phyloP scores from a whole-genome alignment of 495 filamentous ascomycete genomes.

The Lasiosphaeriaceae sp. region DNA sequence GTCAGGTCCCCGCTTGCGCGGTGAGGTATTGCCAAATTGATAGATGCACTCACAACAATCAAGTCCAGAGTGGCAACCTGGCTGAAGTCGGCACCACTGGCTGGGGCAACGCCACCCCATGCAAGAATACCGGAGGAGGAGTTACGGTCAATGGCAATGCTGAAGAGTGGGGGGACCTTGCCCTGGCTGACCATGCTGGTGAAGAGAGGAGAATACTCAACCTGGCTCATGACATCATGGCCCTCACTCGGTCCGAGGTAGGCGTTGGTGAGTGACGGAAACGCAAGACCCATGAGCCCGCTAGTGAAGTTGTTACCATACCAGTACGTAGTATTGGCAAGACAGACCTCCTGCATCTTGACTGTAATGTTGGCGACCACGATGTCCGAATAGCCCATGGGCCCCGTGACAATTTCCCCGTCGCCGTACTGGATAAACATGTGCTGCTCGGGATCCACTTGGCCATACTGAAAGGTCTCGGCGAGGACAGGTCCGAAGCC shows the following conservation, averaged over 20 bases:
- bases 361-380: slow-evolving; percentile 53
- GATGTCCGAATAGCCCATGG: slow-evolving; percentile 55
- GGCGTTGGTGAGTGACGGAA: slow-evolving; percentile 50
- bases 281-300: slow-evolving; percentile 61
- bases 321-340: slow-evolving; percentile 37
- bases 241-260: slow-evolving; percentile 29
- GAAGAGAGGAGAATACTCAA: slow-evolving; percentile 55
- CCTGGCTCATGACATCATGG: slow-evolving; percentile 26
- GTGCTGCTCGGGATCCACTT: slow-evolving; percentile 33
- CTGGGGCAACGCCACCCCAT: slow-evolving; percentile 46
- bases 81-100: slow-evolving; percentile 25
- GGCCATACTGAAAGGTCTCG: slow-evolving; percentile 22
- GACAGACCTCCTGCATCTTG: slow-evolving; percentile 42
- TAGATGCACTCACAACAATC: slow-evolving; percentile 33
- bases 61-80: slow-evolving; percentile 33
- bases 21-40: not conserved
- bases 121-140: slow-evolving; percentile 43
- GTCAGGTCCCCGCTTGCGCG: slow-evolving; percentile 1
- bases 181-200: slow-evolving; percentile 52
- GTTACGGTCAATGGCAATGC: slow-evolving; percentile 42
- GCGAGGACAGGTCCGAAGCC: slow-evolving; percentile 24
- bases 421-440: slow-evolving; percentile 60
- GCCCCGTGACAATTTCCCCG: slow-evolving; percentile 53
- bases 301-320: slow-evolving; percentile 45
- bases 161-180: slow-evolving; percentile 53